These are phyloP conservation scores for Telfairia occidentalis DNA, from an alignment of 331 rosid genomes.

Conservation along the genomic window DNA sequence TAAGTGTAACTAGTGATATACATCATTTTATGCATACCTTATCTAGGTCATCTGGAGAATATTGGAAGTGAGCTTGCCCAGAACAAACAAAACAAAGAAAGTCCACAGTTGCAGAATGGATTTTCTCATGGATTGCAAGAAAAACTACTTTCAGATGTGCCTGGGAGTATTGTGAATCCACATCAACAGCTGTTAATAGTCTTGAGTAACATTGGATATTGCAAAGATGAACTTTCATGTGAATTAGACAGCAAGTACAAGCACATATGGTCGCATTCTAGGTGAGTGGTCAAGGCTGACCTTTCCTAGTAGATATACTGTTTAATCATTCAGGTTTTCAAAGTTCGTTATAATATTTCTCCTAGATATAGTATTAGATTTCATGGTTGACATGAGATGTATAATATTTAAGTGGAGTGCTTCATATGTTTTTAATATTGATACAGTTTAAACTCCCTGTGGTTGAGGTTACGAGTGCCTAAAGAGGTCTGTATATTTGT, in stretches of 20 bases:
- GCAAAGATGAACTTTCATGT: conserved; percentile 86
- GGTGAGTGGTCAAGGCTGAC: conserved; percentile 33
- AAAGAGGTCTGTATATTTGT: conserved; percentile 7
- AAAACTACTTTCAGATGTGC: conserved; percentile 33
- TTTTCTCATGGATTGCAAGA: conserved; percentile 52
- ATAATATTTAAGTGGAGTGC: not conserved
- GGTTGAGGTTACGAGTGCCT: conserved; percentile 11
- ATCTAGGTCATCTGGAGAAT: conserved; percentile 67
- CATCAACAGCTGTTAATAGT: conserved; percentile 68
- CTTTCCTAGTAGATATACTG: not conserved
- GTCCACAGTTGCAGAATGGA: conserved; percentile 54
- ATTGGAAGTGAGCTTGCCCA: conserved; percentile 59
- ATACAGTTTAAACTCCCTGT: not conserved
- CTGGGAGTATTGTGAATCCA: conserved; percentile 53
- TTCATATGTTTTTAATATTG: not conserved
- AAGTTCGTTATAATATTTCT: not conserved
- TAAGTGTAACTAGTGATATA: conserved; percentile 14
- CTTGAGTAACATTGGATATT: conserved; percentile 87
- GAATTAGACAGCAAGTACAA: conserved; percentile 70
- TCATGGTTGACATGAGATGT: conserved; percentile 1
- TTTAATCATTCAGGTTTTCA: not conserved
- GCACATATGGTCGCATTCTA: conserved; percentile 74
- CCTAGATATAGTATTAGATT: not conserved
- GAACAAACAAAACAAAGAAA: conserved; percentile 43
- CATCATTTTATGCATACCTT: conserved; percentile 16